Base-by-base conservation (phyloP, 208 protist genomes). In the Balamuthia mandrillaris region DNA sequence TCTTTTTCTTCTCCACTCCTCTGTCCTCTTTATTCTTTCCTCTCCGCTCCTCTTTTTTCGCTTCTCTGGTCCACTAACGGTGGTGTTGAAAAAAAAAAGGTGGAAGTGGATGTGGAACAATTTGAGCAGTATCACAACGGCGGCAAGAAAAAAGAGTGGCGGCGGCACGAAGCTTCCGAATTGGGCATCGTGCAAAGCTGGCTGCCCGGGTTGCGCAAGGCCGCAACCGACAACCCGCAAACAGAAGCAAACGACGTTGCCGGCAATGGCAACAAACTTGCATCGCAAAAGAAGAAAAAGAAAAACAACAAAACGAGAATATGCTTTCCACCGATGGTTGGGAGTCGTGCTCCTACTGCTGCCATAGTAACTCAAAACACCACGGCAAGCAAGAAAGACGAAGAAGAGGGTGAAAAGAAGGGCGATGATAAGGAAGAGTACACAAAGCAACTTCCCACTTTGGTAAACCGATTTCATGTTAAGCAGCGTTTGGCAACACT, bases 401-500 rank as follows among this genome's bases (percentile, higher is more conserved):
- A 18, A n/a, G 47, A 12, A 18, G 47, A 18, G 47, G 47, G 18
- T 18, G 12, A 12, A 12, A 54, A 54, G 12, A 18, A n/a, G 47
- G 12, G 47, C 12, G 33, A 10, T 29, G 56, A 21, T 9, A 29
- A 63, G 10, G 10, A 63, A 29, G 56, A 35, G 56, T 29, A 21
- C 56, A 6, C 33, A 10, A 18, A 24, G 10, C 18, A 9, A 6
- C 56, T 63, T 9, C 56, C 68, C 7, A 60, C 68, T 21, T 49
- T 78, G 0, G 68, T 78, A 14, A 78, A 24, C 3, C 68, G 68
- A 24, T 78, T 78, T 35, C 52, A 78, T 21, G 41, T 78, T 42
- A 78, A 78, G 68, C 52, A 78, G 68, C 68, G 68, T 41, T 14
- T 78, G 68, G 41, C 45, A 42, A 49, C 52, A 9, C 68, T 42